Base-by-base conservation (phyloP, 2,329 filamentous ascomycete genomes). In the Paraconiothyrium sp. region DNA sequence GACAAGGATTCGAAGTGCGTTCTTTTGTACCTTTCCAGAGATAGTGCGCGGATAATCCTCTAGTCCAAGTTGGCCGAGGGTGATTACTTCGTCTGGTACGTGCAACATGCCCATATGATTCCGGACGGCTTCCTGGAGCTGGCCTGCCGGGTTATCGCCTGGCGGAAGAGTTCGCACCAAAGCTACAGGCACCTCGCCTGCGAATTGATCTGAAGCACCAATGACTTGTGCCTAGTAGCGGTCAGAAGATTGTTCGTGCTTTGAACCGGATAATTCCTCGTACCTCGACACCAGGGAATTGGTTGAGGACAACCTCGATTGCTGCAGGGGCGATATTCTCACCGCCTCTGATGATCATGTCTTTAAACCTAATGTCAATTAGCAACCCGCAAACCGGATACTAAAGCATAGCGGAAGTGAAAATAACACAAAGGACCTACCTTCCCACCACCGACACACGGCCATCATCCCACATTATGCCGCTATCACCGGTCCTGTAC, bases 261-360 rank as follows among this genome's bases (percentile, higher is more conserved):
- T 20, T 14, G 11, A 30, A n/a, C 5, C 16, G 46, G 20, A 4
- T 3, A 24, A 2, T 39, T 30, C 6, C 16, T 11, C 35, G 6
- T 48, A 56, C 54, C n/a, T 56, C 54, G 8, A 56, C 54, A 6
- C 54, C 54, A n/a, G 30, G 43, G 10, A 56, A 56, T n/a, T 48
- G 43, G 20, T 48, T 56, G 13, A 56, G 27, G 32, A 56, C 54
- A 27, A 27, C 43, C 32, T 56, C 54, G 20, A 56, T 56, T 14
- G 54, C 54, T 16, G 54, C 54, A 47, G 54, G 54, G 14, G 54
- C 54, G 20, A 56, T 46, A 8, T 56, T 56, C 20, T 56, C 54
- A 56, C 54, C 54, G 10, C 54, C 54, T 27, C 54, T 22, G 24
- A 56, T 56, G 30, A 56, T 56, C 54, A 47, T 56, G 20, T 56